Percentiles rank a stretch among this genome's conserved stretches.
These are phyloP conservation scores for Nakazawaea sp. DNA, from an alignment of 805 yeast genomes.

Conservation along the genomic window DNA sequence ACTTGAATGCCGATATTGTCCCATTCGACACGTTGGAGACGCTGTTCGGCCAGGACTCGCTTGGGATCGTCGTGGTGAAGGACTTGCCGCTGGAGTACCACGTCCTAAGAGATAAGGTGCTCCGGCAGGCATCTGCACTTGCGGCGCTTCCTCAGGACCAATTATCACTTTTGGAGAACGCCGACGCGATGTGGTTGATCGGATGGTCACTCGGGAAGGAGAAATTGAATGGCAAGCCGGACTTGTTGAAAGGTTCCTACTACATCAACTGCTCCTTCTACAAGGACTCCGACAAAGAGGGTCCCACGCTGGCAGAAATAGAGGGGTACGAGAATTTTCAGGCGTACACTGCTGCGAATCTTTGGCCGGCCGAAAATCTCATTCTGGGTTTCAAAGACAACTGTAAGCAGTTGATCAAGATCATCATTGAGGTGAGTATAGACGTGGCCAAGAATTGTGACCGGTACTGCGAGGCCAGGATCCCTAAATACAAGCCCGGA, in stretches of 20 bases:
- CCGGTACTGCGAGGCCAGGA: slow-evolving; percentile 25
- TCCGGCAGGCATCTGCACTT: slow-evolving; percentile 33
- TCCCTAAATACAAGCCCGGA: slow-evolving; percentile 23
- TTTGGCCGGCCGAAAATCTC: slow-evolving; percentile 40
- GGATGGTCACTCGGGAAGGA: slow-evolving; percentile 63
- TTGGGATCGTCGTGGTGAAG: slow-evolving; percentile 45
- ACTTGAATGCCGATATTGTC: slow-evolving; percentile 25
- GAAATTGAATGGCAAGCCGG: slow-evolving; percentile 34
- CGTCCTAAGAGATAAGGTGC: slow-evolving; percentile 33
- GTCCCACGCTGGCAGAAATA: slow-evolving; percentile 31
- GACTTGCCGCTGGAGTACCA: slow-evolving; percentile 32
- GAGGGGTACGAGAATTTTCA: slow-evolving; percentile 26
- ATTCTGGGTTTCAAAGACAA: slow-evolving; percentile 28
- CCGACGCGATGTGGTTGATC: slow-evolving; percentile 44
- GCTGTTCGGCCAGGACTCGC: slow-evolving; percentile 50
- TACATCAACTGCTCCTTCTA: slow-evolving; percentile 55
- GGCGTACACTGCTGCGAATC: slow-evolving; percentile 42
- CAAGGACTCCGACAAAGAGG: slow-evolving; percentile 34
- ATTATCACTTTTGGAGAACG: slow-evolving; percentile 34
- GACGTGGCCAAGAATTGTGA: slow-evolving; percentile 52
- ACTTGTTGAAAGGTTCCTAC: slow-evolving; percentile 47
- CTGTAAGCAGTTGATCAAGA: slow-evolving; percentile 30
- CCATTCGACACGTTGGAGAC: slow-evolving; percentile 22
- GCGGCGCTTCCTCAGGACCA: slow-evolving; percentile 29
- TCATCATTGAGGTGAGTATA: slow-evolving; percentile 42